phyloP scores from a whole-genome alignment of 1,284 basidiomycete species.

The Laetiporus sulphureus region DNA sequence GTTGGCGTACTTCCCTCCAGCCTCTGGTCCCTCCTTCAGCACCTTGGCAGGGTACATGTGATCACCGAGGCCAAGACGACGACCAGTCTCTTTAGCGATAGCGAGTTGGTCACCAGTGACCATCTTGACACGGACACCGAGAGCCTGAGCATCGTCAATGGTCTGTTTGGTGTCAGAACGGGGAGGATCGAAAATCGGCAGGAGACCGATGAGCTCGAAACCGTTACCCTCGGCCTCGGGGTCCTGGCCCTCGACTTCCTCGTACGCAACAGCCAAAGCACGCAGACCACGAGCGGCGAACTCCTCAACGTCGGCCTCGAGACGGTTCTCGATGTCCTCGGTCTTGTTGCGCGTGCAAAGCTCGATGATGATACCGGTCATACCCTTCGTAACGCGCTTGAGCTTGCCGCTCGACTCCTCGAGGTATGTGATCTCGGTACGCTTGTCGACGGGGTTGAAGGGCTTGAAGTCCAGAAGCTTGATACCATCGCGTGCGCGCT shows the following conservation, averaged over 20 bases:
- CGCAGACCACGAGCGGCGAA: slow-evolving; percentile 95
- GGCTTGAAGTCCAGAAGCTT: slow-evolving; percentile 98
- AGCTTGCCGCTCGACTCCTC: slow-evolving; percentile 91
- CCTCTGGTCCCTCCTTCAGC: slow-evolving; percentile 84
- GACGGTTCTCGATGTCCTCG: slow-evolving; percentile 81
- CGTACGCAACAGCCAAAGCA: slow-evolving; percentile 93
- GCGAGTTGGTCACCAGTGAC: slow-evolving; percentile 99
- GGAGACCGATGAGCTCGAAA: slow-evolving; percentile 95
- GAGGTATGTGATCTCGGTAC: slow-evolving; percentile 96
- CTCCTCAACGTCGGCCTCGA: slow-evolving; percentile 94
- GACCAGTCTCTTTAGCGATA: slow-evolving; percentile 98
- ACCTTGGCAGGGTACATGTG: slow-evolving; percentile 98
- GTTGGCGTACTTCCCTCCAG: slow-evolving; percentile 70
- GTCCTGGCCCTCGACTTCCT: slow-evolving; percentile 85
- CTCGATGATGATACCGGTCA: slow-evolving; percentile 96
- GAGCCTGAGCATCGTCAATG: slow-evolving; percentile 91
- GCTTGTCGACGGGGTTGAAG: slow-evolving; percentile 99
- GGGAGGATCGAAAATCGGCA: slow-evolving; percentile 97
- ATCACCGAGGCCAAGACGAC: slow-evolving; percentile 92
- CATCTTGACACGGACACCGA: slow-evolving; percentile 99
- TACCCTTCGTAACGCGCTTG: slow-evolving; percentile 98
- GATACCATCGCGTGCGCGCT: slow-evolving; percentile 84
- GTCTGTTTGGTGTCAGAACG: slow-evolving; percentile 99
- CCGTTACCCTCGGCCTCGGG: slow-evolving; percentile 85
- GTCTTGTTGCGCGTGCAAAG: slow-evolving; percentile 98